Evolutionary conservation across 2,329 filamentous ascomycete species (phyloP).

Genomic region (Trichoderma sp.): DNA sequence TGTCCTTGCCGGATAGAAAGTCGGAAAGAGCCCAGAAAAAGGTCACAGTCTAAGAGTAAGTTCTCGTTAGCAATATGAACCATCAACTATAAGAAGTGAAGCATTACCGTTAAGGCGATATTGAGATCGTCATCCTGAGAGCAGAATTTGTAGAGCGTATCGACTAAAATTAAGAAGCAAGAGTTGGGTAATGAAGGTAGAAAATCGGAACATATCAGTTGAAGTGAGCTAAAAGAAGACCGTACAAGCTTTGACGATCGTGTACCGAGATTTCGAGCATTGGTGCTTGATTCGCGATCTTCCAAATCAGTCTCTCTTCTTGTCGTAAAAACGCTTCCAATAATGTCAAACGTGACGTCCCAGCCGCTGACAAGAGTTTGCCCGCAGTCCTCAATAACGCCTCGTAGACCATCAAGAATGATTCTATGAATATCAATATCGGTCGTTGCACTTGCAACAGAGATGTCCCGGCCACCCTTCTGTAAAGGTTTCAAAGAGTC

Average conservation of each 20-base stretch:
- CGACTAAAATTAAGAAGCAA: slow-evolving; percentile 74
- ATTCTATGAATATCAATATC: slow-evolving; percentile 79
- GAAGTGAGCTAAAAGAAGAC: slow-evolving; percentile 82
- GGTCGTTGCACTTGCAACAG: slow-evolving; percentile 57
- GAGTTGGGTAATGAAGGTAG: slow-evolving; percentile 66
- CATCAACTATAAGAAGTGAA: neutral
- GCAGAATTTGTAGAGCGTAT: slow-evolving; percentile 85
- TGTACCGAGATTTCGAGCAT: slow-evolving; percentile 43
- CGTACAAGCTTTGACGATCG: slow-evolving; percentile 73
- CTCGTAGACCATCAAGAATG: slow-evolving; percentile 74
- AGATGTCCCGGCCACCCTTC: slow-evolving; percentile 47
- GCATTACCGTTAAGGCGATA: slow-evolving; percentile 80
- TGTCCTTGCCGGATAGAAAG: slow-evolving; percentile 65
- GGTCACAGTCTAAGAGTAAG: slow-evolving; percentile 68
- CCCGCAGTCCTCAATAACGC: slow-evolving; percentile 81
- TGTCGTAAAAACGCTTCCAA: slow-evolving; percentile 72
- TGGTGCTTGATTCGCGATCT: slow-evolving; percentile 30
- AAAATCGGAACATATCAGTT: slow-evolving; percentile 95
- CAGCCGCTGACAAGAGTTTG: slow-evolving; percentile 81
- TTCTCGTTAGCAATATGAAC: neutral
- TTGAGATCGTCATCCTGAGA: slow-evolving; percentile 90
- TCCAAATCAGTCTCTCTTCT: slow-evolving; percentile 36
- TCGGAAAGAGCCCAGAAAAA: slow-evolving; percentile 96
- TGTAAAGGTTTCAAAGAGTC: slow-evolving; percentile 57
- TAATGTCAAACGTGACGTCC: slow-evolving; percentile 80